phyloP scores from a whole-genome alignment of 176 grass and related monocot species.

The Leersia perrieri region DNA sequence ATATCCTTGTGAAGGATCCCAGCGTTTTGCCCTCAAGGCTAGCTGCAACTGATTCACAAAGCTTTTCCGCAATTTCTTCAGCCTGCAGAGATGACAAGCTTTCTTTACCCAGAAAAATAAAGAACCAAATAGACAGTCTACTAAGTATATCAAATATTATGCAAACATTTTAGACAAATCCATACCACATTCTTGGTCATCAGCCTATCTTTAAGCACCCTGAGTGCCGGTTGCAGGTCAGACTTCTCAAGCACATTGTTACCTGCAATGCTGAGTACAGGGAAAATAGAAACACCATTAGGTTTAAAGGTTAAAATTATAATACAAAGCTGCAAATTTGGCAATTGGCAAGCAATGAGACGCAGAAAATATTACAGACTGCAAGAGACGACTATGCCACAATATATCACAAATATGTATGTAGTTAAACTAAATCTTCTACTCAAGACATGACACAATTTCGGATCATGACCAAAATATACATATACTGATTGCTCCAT shows the following conservation, averaged over 20 bases:
- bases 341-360: not conserved
- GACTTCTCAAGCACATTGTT: conserved; percentile 63
- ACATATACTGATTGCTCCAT: not conserved
- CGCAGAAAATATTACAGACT: not conserved
- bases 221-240: conserved; percentile 68
- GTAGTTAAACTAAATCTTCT: not conserved
- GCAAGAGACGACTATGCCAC: not conserved
- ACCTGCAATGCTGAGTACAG: conserved; percentile 46
- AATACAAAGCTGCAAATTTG: not conserved
- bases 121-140: not conserved
- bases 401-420: not conserved
- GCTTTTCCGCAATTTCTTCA: conserved; percentile 83
- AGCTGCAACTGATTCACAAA: conserved; percentile 71
- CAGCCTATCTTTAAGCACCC: conserved; percentile 79
- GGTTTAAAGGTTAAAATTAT: not conserved
- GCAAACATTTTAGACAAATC: conserved; percentile 8
- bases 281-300: not conserved
- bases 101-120: conserved; percentile 24
- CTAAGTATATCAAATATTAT: not conserved
- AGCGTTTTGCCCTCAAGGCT: conserved; percentile 80
- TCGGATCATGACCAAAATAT: not conserved
- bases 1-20: conserved; percentile 93
- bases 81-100: conserved; percentile 41
- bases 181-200: conserved; percentile 97
- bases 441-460: not conserved